A percentile compares a stretch with the other conserved stretches of the same genome.
Evolutionary conservation across 257 asterid species (phyloP).

Genomic region (Knoxia roxburghii): DNA sequence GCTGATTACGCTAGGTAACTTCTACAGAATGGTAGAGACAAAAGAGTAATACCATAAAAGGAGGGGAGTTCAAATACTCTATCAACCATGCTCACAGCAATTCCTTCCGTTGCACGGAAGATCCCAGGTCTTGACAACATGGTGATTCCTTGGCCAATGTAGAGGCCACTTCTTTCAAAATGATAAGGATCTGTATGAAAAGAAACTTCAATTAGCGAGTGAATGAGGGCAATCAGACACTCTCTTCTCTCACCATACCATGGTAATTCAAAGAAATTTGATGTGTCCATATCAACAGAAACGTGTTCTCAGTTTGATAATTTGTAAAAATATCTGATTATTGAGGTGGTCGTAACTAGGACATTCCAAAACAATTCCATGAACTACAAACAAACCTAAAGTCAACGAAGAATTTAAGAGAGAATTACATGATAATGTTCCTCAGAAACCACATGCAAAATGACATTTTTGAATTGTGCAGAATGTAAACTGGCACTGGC

Average conservation of each 20-base stretch:
- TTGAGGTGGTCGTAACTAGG: neutral
- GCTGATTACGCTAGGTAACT: neutral
- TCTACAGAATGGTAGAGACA: slow-evolving; percentile 5
- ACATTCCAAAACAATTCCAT: neutral
- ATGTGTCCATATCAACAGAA: neutral
- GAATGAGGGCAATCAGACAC: neutral
- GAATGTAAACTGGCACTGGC: neutral
- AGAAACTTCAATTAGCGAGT: neutral
- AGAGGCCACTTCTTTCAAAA: slow-evolving; percentile 68
- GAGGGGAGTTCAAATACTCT: slow-evolving; percentile 87
- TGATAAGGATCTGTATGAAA: slow-evolving; percentile 63
- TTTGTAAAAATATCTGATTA: neutral
- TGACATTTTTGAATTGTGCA: neutral
- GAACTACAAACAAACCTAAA: neutral
- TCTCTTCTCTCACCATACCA: neutral
- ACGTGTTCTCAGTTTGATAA: no score
- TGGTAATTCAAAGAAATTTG: neutral
- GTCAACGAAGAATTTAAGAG: neutral
- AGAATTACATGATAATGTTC: neutral
- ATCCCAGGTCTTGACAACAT: slow-evolving; percentile 90
- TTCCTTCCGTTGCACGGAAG: slow-evolving; percentile 72
- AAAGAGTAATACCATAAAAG: slow-evolving; percentile 48
- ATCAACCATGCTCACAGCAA: slow-evolving; percentile 67
- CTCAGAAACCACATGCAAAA: neutral
- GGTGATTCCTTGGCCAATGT: slow-evolving; percentile 85